Conservation (phyloP, 2,329 filamentous ascomycete species). For the Mollisiaceae sp. region DNA sequence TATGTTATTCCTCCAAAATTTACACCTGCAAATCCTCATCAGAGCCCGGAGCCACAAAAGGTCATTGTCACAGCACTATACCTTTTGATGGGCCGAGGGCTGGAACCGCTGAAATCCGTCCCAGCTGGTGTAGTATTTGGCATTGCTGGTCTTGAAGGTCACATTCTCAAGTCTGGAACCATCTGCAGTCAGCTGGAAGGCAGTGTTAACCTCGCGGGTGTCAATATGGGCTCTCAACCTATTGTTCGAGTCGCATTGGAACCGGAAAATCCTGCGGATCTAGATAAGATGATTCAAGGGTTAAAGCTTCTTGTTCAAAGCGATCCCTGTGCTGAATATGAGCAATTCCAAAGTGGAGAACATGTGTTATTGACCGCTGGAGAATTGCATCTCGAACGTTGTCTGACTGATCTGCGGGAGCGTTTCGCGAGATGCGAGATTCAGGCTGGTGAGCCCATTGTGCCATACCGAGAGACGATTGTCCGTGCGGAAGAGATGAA, state of each 20-base stretch:
- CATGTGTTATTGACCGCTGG: conserved; percentile 94
- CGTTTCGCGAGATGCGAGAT: conserved; percentile 94
- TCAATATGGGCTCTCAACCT: conserved; percentile 79
- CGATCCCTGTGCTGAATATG: conserved; percentile 94
- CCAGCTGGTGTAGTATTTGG: conserved; percentile 96
- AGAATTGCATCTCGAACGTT: conserved; percentile 91
- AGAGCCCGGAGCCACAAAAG: conserved; percentile 75
- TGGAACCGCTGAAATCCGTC: conserved; percentile 82
- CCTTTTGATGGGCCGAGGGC: conserved; percentile 89
- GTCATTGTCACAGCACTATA: conserved; percentile 88
- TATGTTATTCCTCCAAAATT: conserved; percentile 95
- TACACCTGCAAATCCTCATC: conserved; percentile 77
- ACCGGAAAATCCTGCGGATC: conserved; percentile 84
- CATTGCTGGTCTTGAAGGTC: conserved; percentile 88
- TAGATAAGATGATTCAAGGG: conserved; percentile 94
- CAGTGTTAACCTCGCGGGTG: conserved; percentile 86
- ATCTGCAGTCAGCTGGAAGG: conserved; percentile 87
- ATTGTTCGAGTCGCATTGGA: conserved; percentile 97
- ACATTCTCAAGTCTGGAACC: conserved; percentile 94
- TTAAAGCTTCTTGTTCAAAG: conserved; percentile 88
- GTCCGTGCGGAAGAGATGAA: conserved; percentile 91
- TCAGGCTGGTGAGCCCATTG: conserved; percentile 90
- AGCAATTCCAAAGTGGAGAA: conserved; percentile 90
- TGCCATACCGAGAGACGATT: conserved; percentile 94
- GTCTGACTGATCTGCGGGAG: conserved; percentile 89